Conservation (phyloP, 129 eudicot genomes). For the Arctium lappa region DNA sequence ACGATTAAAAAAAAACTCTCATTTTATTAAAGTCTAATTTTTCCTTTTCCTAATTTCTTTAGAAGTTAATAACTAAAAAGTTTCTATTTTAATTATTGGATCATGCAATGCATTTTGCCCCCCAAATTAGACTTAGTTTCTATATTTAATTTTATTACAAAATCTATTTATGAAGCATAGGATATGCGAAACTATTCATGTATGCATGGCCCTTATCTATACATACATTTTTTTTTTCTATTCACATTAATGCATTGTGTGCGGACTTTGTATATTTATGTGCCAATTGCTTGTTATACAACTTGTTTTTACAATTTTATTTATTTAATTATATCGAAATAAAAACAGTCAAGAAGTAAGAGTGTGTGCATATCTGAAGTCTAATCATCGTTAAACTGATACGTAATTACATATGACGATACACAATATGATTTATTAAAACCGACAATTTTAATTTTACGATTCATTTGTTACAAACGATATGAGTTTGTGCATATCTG, state of each 20-base stretch:
- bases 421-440: neutral
- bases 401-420: neutral
- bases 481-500: too few species aligned
- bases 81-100: neutral
- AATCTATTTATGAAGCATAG: neutral
- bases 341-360: too few species aligned
- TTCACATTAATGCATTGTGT: neutral
- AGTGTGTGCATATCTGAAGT: too few species aligned
- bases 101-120: neutral
- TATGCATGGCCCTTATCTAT: neutral
- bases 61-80: neutral
- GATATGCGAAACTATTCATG: neutral
- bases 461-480: too few species aligned
- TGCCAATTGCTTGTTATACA: neutral
- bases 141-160: neutral
- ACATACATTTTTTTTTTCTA: neutral
- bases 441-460: neutral
- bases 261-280: neutral
- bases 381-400: too few species aligned
- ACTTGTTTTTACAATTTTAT: neutral
- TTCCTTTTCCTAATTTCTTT: neutral
- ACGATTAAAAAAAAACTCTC: neutral
- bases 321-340: neutral
- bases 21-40: neutral
- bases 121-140: neutral